Conservation (phyloP, 78 protist species). For the Cyanophora paradoxa region DNA sequence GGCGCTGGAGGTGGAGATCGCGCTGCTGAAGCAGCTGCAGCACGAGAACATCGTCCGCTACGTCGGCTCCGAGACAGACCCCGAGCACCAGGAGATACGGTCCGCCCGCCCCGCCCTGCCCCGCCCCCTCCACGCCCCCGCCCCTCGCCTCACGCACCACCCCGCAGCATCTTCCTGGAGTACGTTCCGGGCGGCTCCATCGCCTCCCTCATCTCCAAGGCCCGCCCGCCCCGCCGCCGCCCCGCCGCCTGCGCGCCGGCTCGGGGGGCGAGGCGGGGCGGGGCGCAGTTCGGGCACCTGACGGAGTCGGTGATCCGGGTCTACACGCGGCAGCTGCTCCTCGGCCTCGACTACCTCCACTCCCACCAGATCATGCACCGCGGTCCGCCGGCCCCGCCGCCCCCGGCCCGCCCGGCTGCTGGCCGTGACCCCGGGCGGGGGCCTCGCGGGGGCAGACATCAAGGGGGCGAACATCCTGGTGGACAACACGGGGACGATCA, state of each 20-base stretch:
- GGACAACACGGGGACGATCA: slow-evolving; percentile 31
- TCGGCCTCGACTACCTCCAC: background rate
- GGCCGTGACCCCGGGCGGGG: background rate
- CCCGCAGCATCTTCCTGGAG: slow-evolving; percentile 30
- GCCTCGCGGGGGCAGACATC: slow-evolving; percentile 28
- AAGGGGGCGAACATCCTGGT: slow-evolving; percentile 64
- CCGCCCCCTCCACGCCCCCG: no score
- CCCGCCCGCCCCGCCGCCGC: no score
- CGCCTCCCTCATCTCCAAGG: background rate
- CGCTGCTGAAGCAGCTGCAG: slow-evolving; percentile 8
- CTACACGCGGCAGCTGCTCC: slow-evolving; percentile 25
- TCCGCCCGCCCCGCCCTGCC: no score
- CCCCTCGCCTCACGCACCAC: no score
- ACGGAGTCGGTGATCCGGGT: slow-evolving; percentile 7
- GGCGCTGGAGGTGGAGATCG: slow-evolving; percentile 22
- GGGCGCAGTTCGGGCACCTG: slow-evolving; percentile 14
- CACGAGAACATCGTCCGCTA: slow-evolving; percentile 59
- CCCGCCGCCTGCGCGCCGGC: no score
- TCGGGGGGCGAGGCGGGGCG: no score
- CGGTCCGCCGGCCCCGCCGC: slow-evolving; percentile 7
- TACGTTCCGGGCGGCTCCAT: slow-evolving; percentile 33
- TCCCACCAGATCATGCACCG: slow-evolving; percentile 25
- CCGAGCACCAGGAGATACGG: no score
- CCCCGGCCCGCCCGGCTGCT: background rate
- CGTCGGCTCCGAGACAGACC: slow-evolving; percentile 29